Evolutionary conservation across 1,139 yeast species (phyloP), one percentile per base, ranked within the genome.

Genomic region (Yamadazyma diospyri): DNA sequence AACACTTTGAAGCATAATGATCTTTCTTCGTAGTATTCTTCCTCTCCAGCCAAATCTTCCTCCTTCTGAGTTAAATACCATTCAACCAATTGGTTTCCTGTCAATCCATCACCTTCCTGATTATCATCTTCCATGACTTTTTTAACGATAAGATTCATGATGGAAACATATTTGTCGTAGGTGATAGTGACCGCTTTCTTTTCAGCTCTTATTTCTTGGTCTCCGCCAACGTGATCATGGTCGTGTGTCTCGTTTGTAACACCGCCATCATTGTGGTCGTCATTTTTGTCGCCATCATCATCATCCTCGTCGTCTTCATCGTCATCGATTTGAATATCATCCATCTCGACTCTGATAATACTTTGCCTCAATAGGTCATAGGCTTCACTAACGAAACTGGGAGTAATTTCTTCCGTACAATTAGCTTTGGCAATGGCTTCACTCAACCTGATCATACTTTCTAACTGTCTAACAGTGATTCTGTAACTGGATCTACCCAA

Each of bases 401-500:
- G 88, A 0, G 94, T 81, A 39, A 94, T 86, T 39, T 78, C 86
- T 45, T 86, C 94, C 8, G 92, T 84, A 62, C 98, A 92, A 57
- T 92, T 92, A 25, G 98, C 97, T 47, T 96, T 76, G 1, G 98
- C 98, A 60, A 92, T 92, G 2, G 97, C 98, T 59, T 92, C 99
- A 7, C 94, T 81, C 42, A 92, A 70, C 55, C 99, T 76, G 43
- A 92, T 82, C 88, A 92, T 78, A 33, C 88, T 85, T 61, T 92
- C 99, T 49, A 92, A 71, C 57, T 92, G 99, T 66, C 99, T 82
- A 23, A 94, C 98, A 1, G 98, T 92, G 48, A 92, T 92, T 59
- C 98, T 72, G 59, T 92, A 92, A 37, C 95, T 83, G 11, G 83
- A 70, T 50, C 94, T 72, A 8, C 95, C 94, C 40, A 83, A 68